Conservation (phyloP, 768 basidiomycete species). For the Rhodotorula toruloides region DNA sequence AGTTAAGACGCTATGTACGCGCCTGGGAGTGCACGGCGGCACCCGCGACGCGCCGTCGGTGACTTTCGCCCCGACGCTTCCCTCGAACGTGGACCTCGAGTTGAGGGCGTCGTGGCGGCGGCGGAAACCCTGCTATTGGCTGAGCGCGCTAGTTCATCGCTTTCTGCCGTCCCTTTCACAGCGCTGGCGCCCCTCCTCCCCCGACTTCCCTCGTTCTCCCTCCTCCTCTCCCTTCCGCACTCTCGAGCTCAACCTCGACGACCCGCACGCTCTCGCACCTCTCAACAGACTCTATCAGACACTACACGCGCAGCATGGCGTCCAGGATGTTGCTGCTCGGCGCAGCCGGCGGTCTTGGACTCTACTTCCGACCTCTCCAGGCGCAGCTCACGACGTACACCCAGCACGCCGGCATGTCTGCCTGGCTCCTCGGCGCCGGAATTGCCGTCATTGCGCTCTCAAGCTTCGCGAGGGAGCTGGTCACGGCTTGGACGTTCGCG, state of each 20-base stretch:
- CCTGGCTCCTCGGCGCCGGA: conserved; percentile 4
- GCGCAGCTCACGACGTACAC: conserved; percentile 3
- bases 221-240: background rate
- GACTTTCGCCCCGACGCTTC: too few relatives aligned
- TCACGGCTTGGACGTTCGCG: conserved; percentile 5
- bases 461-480: background rate
- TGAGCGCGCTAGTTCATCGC: too few relatives aligned
- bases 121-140: too few relatives aligned
- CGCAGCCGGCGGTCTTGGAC: background rate
- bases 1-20: too few relatives aligned
- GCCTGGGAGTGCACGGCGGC: too few relatives aligned
- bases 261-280: background rate
- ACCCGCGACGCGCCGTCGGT: too few relatives aligned
- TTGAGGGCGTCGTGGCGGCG: too few relatives aligned
- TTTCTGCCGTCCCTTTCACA: background rate
- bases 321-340: background rate
- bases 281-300: background rate
- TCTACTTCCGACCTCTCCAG: conserved; percentile 21
- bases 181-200: background rate
- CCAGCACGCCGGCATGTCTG: background rate
- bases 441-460: background rate
- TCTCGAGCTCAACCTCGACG: background rate
- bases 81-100: too few relatives aligned
- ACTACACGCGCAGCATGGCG: background rate
- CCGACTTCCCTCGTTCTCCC: background rate